These are phyloP conservation scores for Biscogniauxia sp. DNA, from an alignment of 2,329 filamentous ascomycete genomes.

Conservation along the genomic window DNA sequence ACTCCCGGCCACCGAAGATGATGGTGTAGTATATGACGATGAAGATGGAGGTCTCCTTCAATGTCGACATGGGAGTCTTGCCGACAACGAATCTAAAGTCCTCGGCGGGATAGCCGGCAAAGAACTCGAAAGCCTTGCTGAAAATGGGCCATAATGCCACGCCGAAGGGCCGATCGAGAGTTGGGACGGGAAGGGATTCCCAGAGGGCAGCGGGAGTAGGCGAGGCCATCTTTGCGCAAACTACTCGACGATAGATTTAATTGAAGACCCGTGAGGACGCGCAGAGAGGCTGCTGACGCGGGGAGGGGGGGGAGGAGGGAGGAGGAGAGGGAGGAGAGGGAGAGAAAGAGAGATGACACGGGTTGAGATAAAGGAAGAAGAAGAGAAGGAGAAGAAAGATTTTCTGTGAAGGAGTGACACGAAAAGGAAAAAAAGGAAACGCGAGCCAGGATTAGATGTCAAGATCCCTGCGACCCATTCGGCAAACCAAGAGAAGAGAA, in stretches of 20 bases:
- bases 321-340: slow-evolving; percentile 1
- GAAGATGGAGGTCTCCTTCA: slow-evolving; percentile 77
- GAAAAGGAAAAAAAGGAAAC: slow-evolving; percentile 19
- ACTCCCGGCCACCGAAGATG: slow-evolving; percentile 87
- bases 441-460: slow-evolving; percentile 15
- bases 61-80: slow-evolving; percentile 83
- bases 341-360: slow-evolving; percentile 2
- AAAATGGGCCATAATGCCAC: slow-evolving; percentile 92
- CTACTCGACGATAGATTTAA: neutral
- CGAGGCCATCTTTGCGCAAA: slow-evolving; percentile 24
- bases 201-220: slow-evolving; percentile 43
- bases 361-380: slow-evolving; percentile 36
- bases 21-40: slow-evolving; percentile 87
- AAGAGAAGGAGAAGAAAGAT: slow-evolving; percentile 28
- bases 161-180: slow-evolving; percentile 89
- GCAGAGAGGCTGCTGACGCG: neutral
- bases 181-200: slow-evolving; percentile 65
- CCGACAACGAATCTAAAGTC: slow-evolving; percentile 83
- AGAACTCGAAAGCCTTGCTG: slow-evolving; percentile 75
- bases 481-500: slow-evolving; percentile 10
- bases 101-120: slow-evolving; percentile 78
- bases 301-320: too few relatives aligned
- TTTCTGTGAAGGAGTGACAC: slow-evolving; percentile 41
- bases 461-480: slow-evolving; percentile 18
- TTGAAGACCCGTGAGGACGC: neutral